Base-by-base conservation (phyloP, 2,329 filamentous ascomycete genomes). In the Fusarium praegraminearum region DNA sequence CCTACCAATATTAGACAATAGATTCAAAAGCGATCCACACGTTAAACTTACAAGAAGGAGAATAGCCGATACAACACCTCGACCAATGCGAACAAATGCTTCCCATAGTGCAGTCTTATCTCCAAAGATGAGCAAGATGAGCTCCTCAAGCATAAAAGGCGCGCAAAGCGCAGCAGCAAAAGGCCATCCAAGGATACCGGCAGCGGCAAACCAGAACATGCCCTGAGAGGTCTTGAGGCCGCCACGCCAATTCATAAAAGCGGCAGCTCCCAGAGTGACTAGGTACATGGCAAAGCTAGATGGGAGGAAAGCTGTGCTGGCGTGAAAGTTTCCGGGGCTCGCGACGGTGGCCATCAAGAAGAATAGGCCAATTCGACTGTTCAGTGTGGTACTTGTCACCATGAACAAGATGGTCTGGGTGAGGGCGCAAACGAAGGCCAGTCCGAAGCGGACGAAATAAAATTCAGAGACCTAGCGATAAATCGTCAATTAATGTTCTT, bases 261-360 rank as follows among this genome's bases (percentile, higher is more conserved):
- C 89, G 2, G 94, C 88, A 57, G 94, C 88, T 13, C 94, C 96
- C 10, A 98, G 83, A 86, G 96, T 96, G 16, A 89, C 90, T 63
- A 90, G 92, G 78, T 97, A 98, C 96, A 99, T 99, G 76, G 96
- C 92, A 76, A 99, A 99, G 79, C 92, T 97, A 11, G 94, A 97
- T 0, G 96, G 96, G 7, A 99, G 84, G 76, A 93, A 98, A 8
- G 95, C 90, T 2, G 92, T 87, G 60, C 93, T 93, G 7, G 96
- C 91, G 79, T 98, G 93, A 77, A 97, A 98, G 86, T 97, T 97
- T 44, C 96, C 96, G 0, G 96, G 93, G 66, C 92, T 97, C 61
- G 91, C 89, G 51, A 93, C 82, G 63, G 91, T 90, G 44, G 91
- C 89, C 65, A 95, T 83, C 63, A 97, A 81, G 79, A 97, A 98